These are phyloP conservation scores for Trichoderma pleuroti DNA, from an alignment of 2,329 filamentous ascomycete species.

Conservation along the genomic window DNA sequence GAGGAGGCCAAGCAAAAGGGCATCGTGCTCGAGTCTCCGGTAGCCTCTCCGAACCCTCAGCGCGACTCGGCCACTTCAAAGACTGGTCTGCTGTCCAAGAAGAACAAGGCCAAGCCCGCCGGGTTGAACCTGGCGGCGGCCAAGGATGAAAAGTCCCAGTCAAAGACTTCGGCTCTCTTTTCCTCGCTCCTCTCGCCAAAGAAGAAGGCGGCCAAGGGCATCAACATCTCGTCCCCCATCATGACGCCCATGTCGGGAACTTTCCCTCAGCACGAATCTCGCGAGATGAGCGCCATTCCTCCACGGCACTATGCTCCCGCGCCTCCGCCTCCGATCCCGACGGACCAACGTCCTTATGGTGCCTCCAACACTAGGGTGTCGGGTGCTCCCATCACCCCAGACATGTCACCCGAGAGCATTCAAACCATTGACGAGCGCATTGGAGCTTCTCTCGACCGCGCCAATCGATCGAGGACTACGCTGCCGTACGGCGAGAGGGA, in stretches of 20 bases:
- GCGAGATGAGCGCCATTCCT: slow-evolving; percentile 56
- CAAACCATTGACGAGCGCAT: slow-evolving; percentile 56
- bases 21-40: slow-evolving; percentile 43
- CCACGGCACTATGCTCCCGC: slow-evolving; percentile 57
- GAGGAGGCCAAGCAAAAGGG: slow-evolving; percentile 65
- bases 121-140: slow-evolving; percentile 46
- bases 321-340: slow-evolving; percentile 55
- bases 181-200: slow-evolving; percentile 60
- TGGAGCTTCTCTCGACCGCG: slow-evolving; percentile 37
- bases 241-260: slow-evolving; percentile 60
- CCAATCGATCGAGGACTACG: slow-evolving; percentile 35
- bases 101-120: slow-evolving; percentile 47
- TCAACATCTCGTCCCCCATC: slow-evolving; percentile 63
- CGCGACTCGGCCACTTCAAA: slow-evolving; percentile 28
- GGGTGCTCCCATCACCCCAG: slow-evolving; percentile 30
- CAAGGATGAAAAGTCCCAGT: slow-evolving; percentile 50
- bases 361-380: slow-evolving; percentile 26
- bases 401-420: slow-evolving; percentile 40
- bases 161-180: slow-evolving; percentile 56
- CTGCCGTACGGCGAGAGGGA: slow-evolving; percentile 44
- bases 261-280: slow-evolving; percentile 52
- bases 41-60: slow-evolving; percentile 31
- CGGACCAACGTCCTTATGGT: slow-evolving; percentile 40
- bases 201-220: slow-evolving; percentile 48
- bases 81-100: slow-evolving; percentile 38